phyloP scores from a whole-genome alignment of 345 rosid genomes.

The Luvunga scandens region DNA sequence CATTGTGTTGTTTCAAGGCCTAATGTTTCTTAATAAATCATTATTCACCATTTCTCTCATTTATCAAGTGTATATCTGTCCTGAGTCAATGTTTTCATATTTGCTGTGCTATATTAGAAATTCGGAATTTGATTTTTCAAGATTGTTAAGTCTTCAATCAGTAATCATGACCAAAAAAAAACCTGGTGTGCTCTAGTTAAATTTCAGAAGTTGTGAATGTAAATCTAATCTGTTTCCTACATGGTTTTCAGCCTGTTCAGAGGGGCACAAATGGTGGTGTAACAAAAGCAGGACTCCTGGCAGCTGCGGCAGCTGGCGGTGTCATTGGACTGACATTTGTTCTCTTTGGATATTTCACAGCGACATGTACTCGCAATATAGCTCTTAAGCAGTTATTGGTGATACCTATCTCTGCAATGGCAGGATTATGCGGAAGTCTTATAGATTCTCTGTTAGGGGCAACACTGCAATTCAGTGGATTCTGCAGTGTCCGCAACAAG shows the following conservation, averaged over 20 bases:
- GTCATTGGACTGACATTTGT: constrained; percentile 76
- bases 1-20: neutral
- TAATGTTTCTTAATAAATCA: neutral
- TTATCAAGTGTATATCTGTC: neutral
- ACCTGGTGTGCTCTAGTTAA: neutral
- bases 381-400: constrained; percentile 73
- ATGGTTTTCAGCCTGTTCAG: constrained; percentile 66
- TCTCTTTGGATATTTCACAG: constrained; percentile 58
- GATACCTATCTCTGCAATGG: constrained; percentile 67
- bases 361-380: constrained; percentile 47
- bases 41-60: too few relatives aligned
- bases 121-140: neutral
- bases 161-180: neutral
- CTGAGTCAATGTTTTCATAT: neutral
- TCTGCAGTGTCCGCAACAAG: constrained; percentile 87
- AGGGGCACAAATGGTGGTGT: constrained; percentile 97
- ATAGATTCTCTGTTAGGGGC: constrained; percentile 93
- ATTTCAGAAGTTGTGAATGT: neutral
- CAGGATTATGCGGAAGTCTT: constrained; percentile 82
- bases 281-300: constrained; percentile 71
- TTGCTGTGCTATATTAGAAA: neutral
- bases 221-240: constrained; percentile 15
- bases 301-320: constrained; percentile 77
- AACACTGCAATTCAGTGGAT: constrained; percentile 90
- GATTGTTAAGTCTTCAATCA: neutral